A percentile compares a stretch with the other conserved stretches of the same genome.
phyloP scores from a whole-genome alignment of 306 rosid genomes.

The Benincasa hispida region DNA sequence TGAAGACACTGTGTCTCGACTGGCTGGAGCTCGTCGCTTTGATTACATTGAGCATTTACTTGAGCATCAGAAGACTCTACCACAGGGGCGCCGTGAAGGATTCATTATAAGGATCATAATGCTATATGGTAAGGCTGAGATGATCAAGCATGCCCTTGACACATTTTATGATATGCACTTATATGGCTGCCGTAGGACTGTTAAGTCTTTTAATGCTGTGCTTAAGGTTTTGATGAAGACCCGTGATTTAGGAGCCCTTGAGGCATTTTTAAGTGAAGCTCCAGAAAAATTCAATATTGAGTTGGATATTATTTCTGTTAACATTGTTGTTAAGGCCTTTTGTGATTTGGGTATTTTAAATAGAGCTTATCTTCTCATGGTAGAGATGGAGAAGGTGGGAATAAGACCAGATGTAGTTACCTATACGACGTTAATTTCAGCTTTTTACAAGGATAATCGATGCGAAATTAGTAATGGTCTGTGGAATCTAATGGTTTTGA shows the following conservation, averaged over 20 bases:
- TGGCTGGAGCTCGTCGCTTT: slow-evolving; percentile 60
- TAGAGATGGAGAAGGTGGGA: slow-evolving; percentile 35
- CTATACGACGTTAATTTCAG: slow-evolving; percentile 54
- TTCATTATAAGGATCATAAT: slow-evolving; percentile 51
- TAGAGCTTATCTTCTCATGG: slow-evolving; percentile 44
- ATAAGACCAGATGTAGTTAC: slow-evolving; percentile 56
- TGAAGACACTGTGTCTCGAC: slow-evolving; percentile 50
- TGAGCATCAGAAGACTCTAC: slow-evolving; percentile 58
- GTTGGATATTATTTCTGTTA: slow-evolving; percentile 37
- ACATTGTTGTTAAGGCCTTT: slow-evolving; percentile 45
- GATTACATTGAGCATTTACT: slow-evolving; percentile 54
- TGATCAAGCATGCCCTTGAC: slow-evolving; percentile 44
- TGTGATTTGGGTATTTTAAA: slow-evolving; percentile 31
- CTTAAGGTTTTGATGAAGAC: slow-evolving; percentile 47
- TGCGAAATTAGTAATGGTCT: slow-evolving; percentile 59
- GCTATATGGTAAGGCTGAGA: slow-evolving; percentile 64
- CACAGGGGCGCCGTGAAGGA: slow-evolving; percentile 66
- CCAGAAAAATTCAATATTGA: slow-evolving; percentile 23
- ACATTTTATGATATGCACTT: slow-evolving; percentile 49
- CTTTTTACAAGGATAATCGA: slow-evolving; percentile 34
- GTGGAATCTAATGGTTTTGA: slow-evolving; percentile 68
- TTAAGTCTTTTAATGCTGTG: slow-evolving; percentile 58
- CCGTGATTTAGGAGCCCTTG: slow-evolving; percentile 20
- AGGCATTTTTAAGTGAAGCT: slow-evolving; percentile 16
- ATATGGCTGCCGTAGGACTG: slow-evolving; percentile 40